Base-by-base conservation (phyloP, 768 basidiomycete species). In the Russula foetens region DNA sequence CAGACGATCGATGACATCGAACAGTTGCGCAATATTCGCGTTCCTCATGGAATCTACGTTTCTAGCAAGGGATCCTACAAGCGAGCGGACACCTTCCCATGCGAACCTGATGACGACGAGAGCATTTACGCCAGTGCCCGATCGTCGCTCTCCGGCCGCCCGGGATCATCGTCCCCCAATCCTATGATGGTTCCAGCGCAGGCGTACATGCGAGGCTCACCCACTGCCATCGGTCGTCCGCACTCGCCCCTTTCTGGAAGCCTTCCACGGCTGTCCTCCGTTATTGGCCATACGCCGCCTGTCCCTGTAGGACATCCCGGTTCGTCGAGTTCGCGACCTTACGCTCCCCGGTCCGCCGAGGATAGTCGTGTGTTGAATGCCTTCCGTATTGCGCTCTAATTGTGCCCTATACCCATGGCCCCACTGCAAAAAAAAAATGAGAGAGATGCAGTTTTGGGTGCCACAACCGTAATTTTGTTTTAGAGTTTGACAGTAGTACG, bases 1-100 rank as follows among this genome's bases (percentile, higher is more conserved):
- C 89, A 90, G 19, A 81, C 86, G 31, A 77, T 90, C 52, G 87
- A 90, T 60, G 79, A 82, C 67, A 90, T 89, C 65, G 82, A 88
- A 35, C 85, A 88, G 69, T 79, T 92, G 59, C 82, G 84, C 58
- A 77, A 74, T 61, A 76, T 92, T 58, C 79, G 78, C 21, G 82
- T 88, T 29, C 88, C 88, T 4, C 79, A 80, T 58, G 85, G 86
- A 3, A 74, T 90, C n/a, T 90, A 87, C 68, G 75, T 81, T 45
- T 88, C 86, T 62, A 86, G 83, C 68, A 88, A 88, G 56, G 72
- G 71, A 12, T 71, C 67, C 44, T 68, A 67, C 47, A 63, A 69
- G 61, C 65, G 67, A 55, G 62, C 68, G 24, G 66, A 63, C n/a
- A 69, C 69, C 44, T 57, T 67, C 31, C 60, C 69, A 29, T 69